These are phyloP conservation scores for Yamadazyma dendronema DNA, from an alignment of 1,139 yeast species.

Conservation along the genomic window DNA sequence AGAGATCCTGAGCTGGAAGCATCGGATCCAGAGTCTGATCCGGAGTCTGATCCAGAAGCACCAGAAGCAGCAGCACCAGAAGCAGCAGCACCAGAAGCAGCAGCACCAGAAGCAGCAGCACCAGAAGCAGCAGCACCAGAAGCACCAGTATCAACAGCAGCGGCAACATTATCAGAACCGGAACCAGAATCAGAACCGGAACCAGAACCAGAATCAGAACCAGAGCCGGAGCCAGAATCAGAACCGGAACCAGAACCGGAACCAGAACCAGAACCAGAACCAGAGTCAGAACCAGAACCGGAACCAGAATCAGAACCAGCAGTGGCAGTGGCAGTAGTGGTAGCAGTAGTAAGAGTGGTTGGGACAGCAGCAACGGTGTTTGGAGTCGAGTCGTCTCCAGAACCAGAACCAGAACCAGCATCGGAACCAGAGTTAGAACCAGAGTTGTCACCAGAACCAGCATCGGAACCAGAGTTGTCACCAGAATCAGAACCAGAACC, in stretches of 20 bases:
- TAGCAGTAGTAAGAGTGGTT: constrained; percentile 4
- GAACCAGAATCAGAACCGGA: constrained; percentile 6
- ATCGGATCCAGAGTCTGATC: constrained; percentile 2
- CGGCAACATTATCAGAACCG: constrained; percentile 6
- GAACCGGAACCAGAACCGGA: constrained; percentile 3
- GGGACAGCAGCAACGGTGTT: constrained; percentile 6
- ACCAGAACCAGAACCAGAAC: constrained; percentile 5
- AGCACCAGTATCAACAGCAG: constrained; percentile 1
- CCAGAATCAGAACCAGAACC: constrained; percentile 8
- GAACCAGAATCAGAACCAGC: constrained; percentile 1
- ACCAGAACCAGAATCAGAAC: constrained; percentile 1
- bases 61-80: too few relatives aligned
- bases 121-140: constrained; percentile 4
- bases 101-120: constrained; percentile 3
- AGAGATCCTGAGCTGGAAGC: too few relatives aligned
- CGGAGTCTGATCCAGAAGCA: constrained; percentile 1
- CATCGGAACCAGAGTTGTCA: constrained; percentile 3
- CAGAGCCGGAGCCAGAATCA: constrained; percentile 6
- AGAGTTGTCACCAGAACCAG: constrained; percentile 6
- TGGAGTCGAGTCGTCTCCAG: constrained; percentile 3
- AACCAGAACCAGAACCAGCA: constrained; percentile 1
- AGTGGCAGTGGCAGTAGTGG: constrained; percentile 1
- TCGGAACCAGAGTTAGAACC: constrained; percentile 7
- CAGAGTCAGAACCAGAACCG: constrained; percentile 5
- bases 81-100: constrained; percentile 1